Conservation (phyloP, 345 rosid species). For the Isatis tinctoria region DNA sequence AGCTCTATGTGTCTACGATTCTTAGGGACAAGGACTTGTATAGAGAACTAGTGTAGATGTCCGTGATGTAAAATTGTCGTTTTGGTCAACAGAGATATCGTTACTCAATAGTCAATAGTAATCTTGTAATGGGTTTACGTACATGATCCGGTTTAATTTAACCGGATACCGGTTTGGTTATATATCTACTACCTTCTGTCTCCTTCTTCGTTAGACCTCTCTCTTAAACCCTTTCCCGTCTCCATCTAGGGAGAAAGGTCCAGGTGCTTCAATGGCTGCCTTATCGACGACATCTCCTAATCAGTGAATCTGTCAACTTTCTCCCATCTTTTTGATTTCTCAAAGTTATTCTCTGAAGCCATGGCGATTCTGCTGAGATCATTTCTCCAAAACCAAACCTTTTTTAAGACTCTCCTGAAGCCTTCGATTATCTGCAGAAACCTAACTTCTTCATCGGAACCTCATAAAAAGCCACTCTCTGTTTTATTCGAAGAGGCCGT, state of each 20-base stretch:
- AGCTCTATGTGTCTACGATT: background rate
- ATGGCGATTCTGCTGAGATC: slow-evolving; percentile 32
- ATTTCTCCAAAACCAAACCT: slow-evolving; percentile 26
- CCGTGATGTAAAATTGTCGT: background rate
- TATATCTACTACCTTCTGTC: background rate
- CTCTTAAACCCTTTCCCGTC: slow-evolving; percentile 2
- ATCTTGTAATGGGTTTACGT: background rate
- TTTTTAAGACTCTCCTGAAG: slow-evolving; percentile 13
- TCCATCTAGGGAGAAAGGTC: background rate
- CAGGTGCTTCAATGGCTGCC: slow-evolving; percentile 1
- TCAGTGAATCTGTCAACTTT: background rate
- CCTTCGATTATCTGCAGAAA: slow-evolving; percentile 18
- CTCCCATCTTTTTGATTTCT: background rate
- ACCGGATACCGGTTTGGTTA: slow-evolving; percentile 10
- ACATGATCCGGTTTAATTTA: background rate
- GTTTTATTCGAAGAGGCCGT: slow-evolving; percentile 50
- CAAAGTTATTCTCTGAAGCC: background rate
- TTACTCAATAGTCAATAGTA: background rate
- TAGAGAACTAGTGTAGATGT: background rate
- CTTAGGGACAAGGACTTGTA: background rate
- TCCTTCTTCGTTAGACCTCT: too few species aligned
- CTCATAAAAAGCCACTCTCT: slow-evolving; percentile 37
- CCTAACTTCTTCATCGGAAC: slow-evolving; percentile 16
- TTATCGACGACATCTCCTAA: background rate
- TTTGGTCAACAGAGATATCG: background rate